Evolutionary conservation across 2,329 filamentous ascomycete species (phyloP), one percentile per base, ranked within the genome.

Genomic region (Penicillium sp.): DNA sequence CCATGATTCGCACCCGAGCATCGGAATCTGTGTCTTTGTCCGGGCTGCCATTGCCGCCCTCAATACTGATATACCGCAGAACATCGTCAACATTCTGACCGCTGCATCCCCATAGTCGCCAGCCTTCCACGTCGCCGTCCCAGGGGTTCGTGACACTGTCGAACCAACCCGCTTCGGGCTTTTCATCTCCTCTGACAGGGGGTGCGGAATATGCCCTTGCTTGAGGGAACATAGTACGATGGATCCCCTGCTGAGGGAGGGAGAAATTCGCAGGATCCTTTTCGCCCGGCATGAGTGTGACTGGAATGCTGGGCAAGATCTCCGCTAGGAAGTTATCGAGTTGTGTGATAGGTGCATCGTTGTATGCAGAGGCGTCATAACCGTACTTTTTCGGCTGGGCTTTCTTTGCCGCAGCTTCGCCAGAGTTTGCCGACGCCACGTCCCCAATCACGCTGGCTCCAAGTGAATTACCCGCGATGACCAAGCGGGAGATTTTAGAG

Each of bases 51-150:
- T 70, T 69, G 1, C 71, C 67, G 39, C 67, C 67, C 5, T 68
- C 53, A 38, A 77, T 69, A 55, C 88, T 85, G 26, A 97, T 83
- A 69, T 99, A 99, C 72, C 93, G 94, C 73, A 92, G 90, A 3
- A 97, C 85, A 72, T 99, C 95, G 66, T 96, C 89, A 3, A 99
- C 84, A 51, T 96, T 96, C 76, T 99, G 94, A 0, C 94, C 94
- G 35, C 90, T 89, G 0, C 89, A 94, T 11, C 89, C 92, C 43
- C 97, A 82, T 7, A 97, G 76, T 42, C 90, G 84, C 88, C 91
- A 96, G 1, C 94, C 95, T 53, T 96, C 92, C 0, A 99, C 76
- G 70, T 96, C 90, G 22, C 87, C 91, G 66, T 95, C 89, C 87
- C 89, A 96, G 0, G 94, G 94, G 68, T 99, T 99, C 5, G 94